These are phyloP conservation scores for Purshia tridentata DNA, from an alignment of 306 rosid species.

Conservation along the genomic window DNA sequence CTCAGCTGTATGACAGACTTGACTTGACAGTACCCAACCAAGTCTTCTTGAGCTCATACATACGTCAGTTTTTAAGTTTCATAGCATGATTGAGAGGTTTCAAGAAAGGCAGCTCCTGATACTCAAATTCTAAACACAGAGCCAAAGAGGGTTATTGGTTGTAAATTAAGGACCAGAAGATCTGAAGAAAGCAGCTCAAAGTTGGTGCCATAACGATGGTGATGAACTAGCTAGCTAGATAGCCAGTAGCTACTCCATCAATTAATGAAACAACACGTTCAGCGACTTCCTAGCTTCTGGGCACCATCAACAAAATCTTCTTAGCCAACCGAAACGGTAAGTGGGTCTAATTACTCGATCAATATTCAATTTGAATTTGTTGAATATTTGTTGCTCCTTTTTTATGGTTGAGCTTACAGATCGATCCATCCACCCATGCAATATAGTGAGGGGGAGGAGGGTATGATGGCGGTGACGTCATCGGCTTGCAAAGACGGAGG, in stretches of 20 bases:
- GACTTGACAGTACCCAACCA: no score
- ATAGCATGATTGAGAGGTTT: no score
- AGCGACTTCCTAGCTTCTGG: constrained; percentile 1
- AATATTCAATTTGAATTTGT: no score
- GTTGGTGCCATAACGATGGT: not conserved
- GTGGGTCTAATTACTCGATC: not conserved
- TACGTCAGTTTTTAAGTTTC: no score
- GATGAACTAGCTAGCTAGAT: no score
- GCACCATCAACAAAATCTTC: not conserved
- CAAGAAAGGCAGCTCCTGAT: no score
- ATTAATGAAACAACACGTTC: constrained; percentile 2
- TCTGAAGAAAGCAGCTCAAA: not conserved
- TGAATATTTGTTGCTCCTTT: not conserved
- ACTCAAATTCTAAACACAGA: no score
- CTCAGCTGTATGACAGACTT: no score
- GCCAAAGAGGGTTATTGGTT: no score
- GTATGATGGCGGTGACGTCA: constrained; percentile 80
- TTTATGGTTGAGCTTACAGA: not conserved
- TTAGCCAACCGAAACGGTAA: constrained; percentile 2
- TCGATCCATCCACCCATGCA: not conserved
- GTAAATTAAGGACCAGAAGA: not conserved
- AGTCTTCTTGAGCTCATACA: no score
- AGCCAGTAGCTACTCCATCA: no score
- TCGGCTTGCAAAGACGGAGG: constrained; percentile 57
- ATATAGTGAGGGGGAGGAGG: constrained; percentile 22